phyloP scores from a whole-genome alignment of 2,329 filamentous ascomycete species.

The Beauveria bassiana region DNA sequence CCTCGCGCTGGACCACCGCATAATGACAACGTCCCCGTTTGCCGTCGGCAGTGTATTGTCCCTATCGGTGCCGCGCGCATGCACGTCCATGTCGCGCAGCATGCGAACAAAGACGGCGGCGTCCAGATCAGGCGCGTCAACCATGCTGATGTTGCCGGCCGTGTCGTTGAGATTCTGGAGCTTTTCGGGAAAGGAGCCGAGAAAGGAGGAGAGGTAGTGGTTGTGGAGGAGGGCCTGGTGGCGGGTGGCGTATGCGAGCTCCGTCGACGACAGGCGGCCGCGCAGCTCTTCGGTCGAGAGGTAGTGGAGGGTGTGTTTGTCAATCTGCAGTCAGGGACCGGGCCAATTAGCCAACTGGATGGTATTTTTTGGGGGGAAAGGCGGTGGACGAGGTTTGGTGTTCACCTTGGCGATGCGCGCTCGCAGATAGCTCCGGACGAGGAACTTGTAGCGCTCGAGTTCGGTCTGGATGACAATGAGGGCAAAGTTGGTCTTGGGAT shows the following conservation, averaged over 20 bases:
- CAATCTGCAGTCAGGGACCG: slow-evolving; percentile 46
- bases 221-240: slow-evolving; percentile 78
- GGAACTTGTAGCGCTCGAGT: slow-evolving; percentile 86
- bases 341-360: neutral
- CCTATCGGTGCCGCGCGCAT: slow-evolving; percentile 54
- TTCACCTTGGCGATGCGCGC: slow-evolving; percentile 77
- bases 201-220: slow-evolving; percentile 80
- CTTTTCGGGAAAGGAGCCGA: slow-evolving; percentile 69
- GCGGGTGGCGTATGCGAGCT: slow-evolving; percentile 73
- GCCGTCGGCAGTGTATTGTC: slow-evolving; percentile 52
- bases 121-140: slow-evolving; percentile 77
- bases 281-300: slow-evolving; percentile 48
- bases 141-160: slow-evolving; percentile 83
- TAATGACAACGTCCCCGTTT: slow-evolving; percentile 59
- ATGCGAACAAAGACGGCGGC: slow-evolving; percentile 78
- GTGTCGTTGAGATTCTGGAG: slow-evolving; percentile 86
- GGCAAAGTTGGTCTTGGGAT: slow-evolving; percentile 84
- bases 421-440: slow-evolving; percentile 75
- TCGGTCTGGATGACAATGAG: slow-evolving; percentile 96
- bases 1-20: slow-evolving; percentile 70
- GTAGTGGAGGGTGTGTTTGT: slow-evolving; percentile 69
- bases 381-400: neutral
- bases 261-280: slow-evolving; percentile 63
- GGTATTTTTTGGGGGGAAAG: slow-evolving; percentile 2
- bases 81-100: slow-evolving; percentile 51